Evolutionary conservation across 2,329 filamentous ascomycete species (phyloP), one percentile per base, ranked within the genome.

Genomic region (Emmonsiellopsis sp.): DNA sequence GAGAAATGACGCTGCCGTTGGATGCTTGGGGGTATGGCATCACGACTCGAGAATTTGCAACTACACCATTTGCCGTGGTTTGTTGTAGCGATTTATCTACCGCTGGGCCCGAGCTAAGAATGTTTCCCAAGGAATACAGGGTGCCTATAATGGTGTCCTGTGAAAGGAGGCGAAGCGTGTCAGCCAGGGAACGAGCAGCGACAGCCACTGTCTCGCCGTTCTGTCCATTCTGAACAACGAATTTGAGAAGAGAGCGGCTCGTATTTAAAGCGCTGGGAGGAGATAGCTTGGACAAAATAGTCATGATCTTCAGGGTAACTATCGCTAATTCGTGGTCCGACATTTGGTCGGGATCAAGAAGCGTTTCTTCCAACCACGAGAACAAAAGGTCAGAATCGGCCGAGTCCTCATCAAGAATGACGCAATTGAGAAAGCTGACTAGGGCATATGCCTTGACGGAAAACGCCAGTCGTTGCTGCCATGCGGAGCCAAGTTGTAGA

Each of bases 91-190:
- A 56, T 52, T 76, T 76, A 33, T 82, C 79, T 36, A 74, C 63
- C 14, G 71, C 72, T 6, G 78, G 77, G 46, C 81, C 83, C 5
- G 89, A 85, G 61, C 90, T 96, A 11, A 98, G 77, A 3, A 95
- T 86, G 65, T 98, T 98, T 17, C 93, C 93, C n/a, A 98, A 78
- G 0, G 90, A 93, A 71, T 98, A 98, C 8, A 98, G 76, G 1
- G 91, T 97, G 5, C 91, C 95, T 60, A 98, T 97, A 37, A 95
- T 81, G 37, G 90, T 86, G 73, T 98, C 93, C 62, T 95, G 87
- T 1, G 93, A 95, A 10, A 97, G 78, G 62, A 86, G 78, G 60
- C 85, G 85, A 53, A 98, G 75, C 14, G 94, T 83, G 59, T 85
- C 86, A 2, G 91, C 90, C 36, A 98, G 75, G 61, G 87, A 93